Evolutionary conservation across 352 stramenopile species (phyloP).

Genomic region (Nothophytophthora sp.): DNA sequence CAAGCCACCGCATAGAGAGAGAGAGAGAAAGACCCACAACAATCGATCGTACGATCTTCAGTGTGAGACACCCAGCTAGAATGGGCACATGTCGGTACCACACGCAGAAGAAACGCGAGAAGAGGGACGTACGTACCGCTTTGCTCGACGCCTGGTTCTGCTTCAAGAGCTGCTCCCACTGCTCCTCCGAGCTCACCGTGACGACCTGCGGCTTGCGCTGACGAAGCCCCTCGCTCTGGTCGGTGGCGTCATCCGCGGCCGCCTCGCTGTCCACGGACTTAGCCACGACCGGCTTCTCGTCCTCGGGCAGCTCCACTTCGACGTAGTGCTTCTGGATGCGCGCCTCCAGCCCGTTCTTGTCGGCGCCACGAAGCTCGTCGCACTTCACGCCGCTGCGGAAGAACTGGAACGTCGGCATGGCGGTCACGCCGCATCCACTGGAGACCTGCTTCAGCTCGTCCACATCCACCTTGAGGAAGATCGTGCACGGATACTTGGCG

Average conservation of each 20-base stretch:
- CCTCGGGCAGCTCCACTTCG: constrained; percentile 66
- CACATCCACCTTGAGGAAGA: constrained; percentile 91
- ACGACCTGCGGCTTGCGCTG: constrained; percentile 60
- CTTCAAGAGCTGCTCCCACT: constrained; percentile 54
- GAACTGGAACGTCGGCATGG: constrained; percentile 97
- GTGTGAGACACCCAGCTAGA: no score
- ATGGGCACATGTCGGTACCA: no score
- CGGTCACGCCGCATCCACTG: constrained; percentile 69
- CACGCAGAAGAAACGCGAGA: not conserved
- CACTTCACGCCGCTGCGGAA: constrained; percentile 90
- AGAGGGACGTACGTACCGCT: constrained; percentile 45
- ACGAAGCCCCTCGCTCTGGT: constrained; percentile 42
- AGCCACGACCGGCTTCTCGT: constrained; percentile 44
- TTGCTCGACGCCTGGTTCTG: constrained; percentile 45
- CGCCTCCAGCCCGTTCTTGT: constrained; percentile 58
- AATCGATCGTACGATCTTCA: no score
- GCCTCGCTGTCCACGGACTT: constrained; percentile 12
- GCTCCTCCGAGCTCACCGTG: constrained; percentile 46
- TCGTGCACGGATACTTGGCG: constrained; percentile 79
- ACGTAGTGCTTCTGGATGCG: constrained; percentile 79
- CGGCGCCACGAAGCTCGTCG: constrained; percentile 88
- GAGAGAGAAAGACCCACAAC: no score
- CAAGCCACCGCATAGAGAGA: no score
- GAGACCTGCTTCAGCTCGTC: constrained; percentile 69
- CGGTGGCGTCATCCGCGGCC: not conserved